Percentiles rank a stretch among this genome's conserved stretches.
Evolutionary conservation across 306 rosid genomes (phyloP).

Genomic region (Ochetophila trinervis): DNA sequence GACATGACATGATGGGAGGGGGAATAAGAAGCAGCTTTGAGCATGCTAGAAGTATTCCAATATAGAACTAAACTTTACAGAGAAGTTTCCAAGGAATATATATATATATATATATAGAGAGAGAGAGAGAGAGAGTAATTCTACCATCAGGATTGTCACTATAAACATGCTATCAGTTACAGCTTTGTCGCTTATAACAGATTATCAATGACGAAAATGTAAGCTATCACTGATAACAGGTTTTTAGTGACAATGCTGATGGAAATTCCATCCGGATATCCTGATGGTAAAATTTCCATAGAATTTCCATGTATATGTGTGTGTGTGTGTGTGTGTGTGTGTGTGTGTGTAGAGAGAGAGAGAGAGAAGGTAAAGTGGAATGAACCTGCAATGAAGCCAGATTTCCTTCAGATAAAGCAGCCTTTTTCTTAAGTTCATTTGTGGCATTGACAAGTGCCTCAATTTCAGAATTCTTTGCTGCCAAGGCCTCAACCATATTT

Average conservation of each 20-base stretch:
- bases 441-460: slow-evolving; percentile 75
- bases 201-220: too few relatives aligned
- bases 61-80: not conserved
- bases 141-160: too few relatives aligned
- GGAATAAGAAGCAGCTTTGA: not conserved
- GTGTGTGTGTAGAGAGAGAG: not conserved
- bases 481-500: slow-evolving; percentile 86
- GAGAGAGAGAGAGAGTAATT: not conserved
- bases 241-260: too few relatives aligned
- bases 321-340: too few relatives aligned
- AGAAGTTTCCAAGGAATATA: not conserved
- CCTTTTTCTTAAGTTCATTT: slow-evolving; percentile 83
- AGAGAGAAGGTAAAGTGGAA: slow-evolving; percentile 16
- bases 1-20: not conserved
- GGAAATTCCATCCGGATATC: too few relatives aligned
- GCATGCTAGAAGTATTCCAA: not conserved
- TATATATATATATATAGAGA: too few relatives aligned
- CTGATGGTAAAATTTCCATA: too few relatives aligned
- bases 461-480: slow-evolving; percentile 89
- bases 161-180: too few relatives aligned
- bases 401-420: slow-evolving; percentile 90
- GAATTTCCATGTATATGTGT: too few relatives aligned
- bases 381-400: slow-evolving; percentile 86
- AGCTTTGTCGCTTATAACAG: too few relatives aligned
- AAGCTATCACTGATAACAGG: too few relatives aligned